These are phyloP conservation scores for Blastobotrys arbuscula DNA, from an alignment of 1,139 yeast genomes.

Conservation along the genomic window DNA sequence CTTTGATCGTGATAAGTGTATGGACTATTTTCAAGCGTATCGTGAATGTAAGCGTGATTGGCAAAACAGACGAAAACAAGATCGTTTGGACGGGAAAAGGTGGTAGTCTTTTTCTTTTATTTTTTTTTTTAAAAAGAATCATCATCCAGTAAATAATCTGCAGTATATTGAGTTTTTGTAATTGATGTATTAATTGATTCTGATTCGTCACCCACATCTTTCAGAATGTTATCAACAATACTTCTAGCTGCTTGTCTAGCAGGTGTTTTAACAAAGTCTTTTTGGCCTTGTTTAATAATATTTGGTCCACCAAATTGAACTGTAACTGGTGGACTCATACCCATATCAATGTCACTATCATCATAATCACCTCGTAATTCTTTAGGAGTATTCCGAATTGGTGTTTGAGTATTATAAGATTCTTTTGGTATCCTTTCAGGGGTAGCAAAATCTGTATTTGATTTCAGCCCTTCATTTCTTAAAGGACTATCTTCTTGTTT, in stretches of 20 bases:
- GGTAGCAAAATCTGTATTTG: neutral
- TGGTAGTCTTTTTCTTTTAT: conserved; percentile 17
- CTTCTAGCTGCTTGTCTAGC: conserved; percentile 27
- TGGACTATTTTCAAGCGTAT: conserved; percentile 85
- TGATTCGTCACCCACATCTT: conserved; percentile 18
- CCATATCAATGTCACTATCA: conserved; percentile 23
- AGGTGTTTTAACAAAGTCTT: conserved; percentile 24
- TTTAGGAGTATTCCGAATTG: conserved; percentile 1
- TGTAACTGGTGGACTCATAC: conserved; percentile 30
- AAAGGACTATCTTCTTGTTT: neutral
- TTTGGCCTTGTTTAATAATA: conserved; percentile 4
- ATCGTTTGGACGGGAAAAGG: conserved; percentile 30
- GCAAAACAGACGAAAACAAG: conserved; percentile 39
- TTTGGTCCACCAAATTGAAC: conserved; percentile 22
- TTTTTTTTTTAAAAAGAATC: conserved; percentile 8
- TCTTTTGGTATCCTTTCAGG: conserved; percentile 3
- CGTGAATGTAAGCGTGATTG: conserved; percentile 88
- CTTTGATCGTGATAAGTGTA: conserved; percentile 71
- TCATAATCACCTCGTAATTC: conserved; percentile 16
- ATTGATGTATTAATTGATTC: conserved; percentile 13
- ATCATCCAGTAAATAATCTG: conserved; percentile 8
- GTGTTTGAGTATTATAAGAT: neutral
- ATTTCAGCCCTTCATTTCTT: neutral
- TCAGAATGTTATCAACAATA: conserved; percentile 24
- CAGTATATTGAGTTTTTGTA: conserved; percentile 14